Evolutionary conservation across 2,329 filamentous ascomycete genomes (phyloP).

Genomic region (Aspergillus eucalypticola): DNA sequence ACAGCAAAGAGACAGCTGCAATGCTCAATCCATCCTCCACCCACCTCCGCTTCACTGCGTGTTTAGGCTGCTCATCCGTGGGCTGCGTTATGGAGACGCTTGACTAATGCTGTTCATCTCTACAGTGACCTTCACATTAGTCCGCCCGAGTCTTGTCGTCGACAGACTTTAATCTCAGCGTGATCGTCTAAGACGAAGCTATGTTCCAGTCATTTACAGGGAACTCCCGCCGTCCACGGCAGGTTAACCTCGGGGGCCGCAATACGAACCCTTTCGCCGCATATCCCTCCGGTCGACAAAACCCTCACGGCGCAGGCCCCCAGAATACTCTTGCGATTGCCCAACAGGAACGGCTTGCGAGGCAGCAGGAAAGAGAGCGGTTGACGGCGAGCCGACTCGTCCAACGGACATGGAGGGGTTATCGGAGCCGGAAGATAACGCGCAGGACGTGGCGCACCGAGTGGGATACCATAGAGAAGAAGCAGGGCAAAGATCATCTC

Average conservation of each 20-base stretch:
- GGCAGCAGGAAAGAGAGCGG: constrained; percentile 78
- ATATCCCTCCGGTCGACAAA: constrained; percentile 59
- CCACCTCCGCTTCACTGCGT: background rate
- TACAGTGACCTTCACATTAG: constrained; percentile 12
- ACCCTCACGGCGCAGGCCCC: constrained; percentile 60
- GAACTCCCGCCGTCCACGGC: constrained; percentile 77
- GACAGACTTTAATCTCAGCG: constrained; percentile 10
- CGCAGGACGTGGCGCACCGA: constrained; percentile 58
- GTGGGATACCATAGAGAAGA: constrained; percentile 63
- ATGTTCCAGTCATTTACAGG: constrained; percentile 97
- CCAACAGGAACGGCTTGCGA: constrained; percentile 77
- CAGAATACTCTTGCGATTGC: constrained; percentile 81
- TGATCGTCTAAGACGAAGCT: constrained; percentile 23
- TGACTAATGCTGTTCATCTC: constrained; percentile 17
- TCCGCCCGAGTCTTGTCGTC: constrained; percentile 7
- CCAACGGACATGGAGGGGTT: constrained; percentile 81
- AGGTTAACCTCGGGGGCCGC: constrained; percentile 91
- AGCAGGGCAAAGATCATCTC: constrained; percentile 33
- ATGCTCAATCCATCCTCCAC: background rate
- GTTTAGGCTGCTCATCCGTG: constrained; percentile 9
- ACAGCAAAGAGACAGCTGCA: background rate
- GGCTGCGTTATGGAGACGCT: constrained; percentile 25
- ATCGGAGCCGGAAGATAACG: constrained; percentile 62
- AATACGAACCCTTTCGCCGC: constrained; percentile 74
- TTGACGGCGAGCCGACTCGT: constrained; percentile 72